phyloP scores from a whole-genome alignment of 2,329 filamentous ascomycete species.

The Bertia moriformis region DNA sequence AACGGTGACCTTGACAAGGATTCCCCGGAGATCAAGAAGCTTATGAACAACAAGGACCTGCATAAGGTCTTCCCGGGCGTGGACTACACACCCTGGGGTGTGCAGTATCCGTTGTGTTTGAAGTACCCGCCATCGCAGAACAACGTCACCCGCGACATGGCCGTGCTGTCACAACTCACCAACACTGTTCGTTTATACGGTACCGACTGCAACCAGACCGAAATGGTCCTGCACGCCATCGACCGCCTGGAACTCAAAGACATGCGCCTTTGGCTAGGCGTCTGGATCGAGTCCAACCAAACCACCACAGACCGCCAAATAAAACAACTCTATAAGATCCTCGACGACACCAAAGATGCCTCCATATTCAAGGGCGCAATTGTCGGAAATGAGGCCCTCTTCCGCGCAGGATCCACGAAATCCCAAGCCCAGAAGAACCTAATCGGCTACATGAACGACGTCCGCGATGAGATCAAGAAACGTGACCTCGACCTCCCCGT shows the following conservation, averaged over 20 bases:
- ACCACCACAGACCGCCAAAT: slow-evolving; percentile 53
- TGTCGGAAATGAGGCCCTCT: slow-evolving; percentile 38
- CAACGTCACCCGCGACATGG: slow-evolving; percentile 58
- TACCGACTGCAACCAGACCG: slow-evolving; percentile 62
- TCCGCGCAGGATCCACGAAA: slow-evolving; percentile 39
- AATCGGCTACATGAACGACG: slow-evolving; percentile 15
- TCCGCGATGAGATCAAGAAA: slow-evolving; percentile 38
- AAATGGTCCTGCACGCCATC: slow-evolving; percentile 58
- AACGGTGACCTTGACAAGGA: slow-evolving; percentile 42
- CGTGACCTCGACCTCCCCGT: slow-evolving; percentile 42
- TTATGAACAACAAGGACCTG: slow-evolving; percentile 46
- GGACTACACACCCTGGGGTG: slow-evolving; percentile 58
- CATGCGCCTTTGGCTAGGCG: slow-evolving; percentile 58
- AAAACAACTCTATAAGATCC: slow-evolving; percentile 44
- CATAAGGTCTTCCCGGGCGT: slow-evolving; percentile 62
- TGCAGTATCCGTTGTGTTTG: slow-evolving; percentile 53
- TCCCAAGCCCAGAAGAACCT: slow-evolving; percentile 37
- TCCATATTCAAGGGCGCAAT: slow-evolving; percentile 48
- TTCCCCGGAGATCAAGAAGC: slow-evolving; percentile 44
- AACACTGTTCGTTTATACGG: slow-evolving; percentile 55
- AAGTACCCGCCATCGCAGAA: slow-evolving; percentile 49
- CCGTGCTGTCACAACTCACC: slow-evolving; percentile 54
- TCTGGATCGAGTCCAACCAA: slow-evolving; percentile 51
- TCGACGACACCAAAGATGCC: slow-evolving; percentile 29
- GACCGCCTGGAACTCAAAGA: slow-evolving; percentile 40